Evolutionary conservation across 495 filamentous ascomycete species (phyloP), one percentile per base, ranked within the genome.

Genomic region (Aspergillus coremiiformis): DNA sequence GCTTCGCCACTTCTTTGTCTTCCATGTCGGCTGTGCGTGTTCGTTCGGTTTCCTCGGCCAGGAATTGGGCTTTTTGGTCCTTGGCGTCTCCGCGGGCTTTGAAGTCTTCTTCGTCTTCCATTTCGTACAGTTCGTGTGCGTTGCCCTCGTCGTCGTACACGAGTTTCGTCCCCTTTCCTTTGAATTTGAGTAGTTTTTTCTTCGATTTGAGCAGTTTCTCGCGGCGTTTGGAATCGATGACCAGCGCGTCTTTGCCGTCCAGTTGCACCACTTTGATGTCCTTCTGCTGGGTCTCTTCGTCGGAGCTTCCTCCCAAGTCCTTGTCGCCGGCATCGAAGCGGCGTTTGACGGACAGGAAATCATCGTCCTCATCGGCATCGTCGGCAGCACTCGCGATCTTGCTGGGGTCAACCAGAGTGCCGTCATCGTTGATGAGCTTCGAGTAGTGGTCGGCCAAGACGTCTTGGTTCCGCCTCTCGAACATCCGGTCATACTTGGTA

Each of bases 401-500:
- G 26, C 57, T 61, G 12, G 61, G 44, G 8, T 61, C 72, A 22
- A 70, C 63, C 53, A 73, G 58, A 1, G 71, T 74, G 15, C 74
- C 78, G 44, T 83, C 84, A 39, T 87, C 82, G 49, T 79, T 82
- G 57, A 96, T 78, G 48, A 97, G 78, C 56, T 89, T 95, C 35
- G 81, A 81, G 70, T 96, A 97, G 69, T 96, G 94, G 33, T 83
- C 83, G 35, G 93, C 87, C 54, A 99, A 71, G n/a, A 99, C 84
- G 55, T 94, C 89, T 57, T 96, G 90, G 69, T 97, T 96, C 52
- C 84, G 84, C 54, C 93, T 76, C 71, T 96, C 92, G 59, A 96
- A 94, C 90, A 96, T 96, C 52, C 90, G 88, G 62, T 97, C 88
- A 63, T 92, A 91, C 67, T 93, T 96, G 20, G 93, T 97, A 39